A percentile compares a stretch with the other conserved stretches of the same genome.
phyloP scores from a whole-genome alignment of 257 asterid species.

The Solanum gandarillasii region DNA sequence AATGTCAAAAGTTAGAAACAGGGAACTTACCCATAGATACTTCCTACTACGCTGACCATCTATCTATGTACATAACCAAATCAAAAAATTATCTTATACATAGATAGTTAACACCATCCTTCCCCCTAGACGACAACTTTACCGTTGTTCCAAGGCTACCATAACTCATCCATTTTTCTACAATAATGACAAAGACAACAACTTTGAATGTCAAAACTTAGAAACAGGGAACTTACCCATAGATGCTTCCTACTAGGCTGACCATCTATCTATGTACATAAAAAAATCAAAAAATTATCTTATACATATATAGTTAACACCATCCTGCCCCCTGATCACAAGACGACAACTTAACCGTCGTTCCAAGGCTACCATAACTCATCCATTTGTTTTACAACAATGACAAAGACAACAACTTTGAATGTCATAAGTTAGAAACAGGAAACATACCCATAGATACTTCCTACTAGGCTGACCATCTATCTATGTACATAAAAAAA shows the following conservation, averaged over 20 bases:
- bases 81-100: too few relatives aligned
- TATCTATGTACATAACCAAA: too few relatives aligned
- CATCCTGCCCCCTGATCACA: too few relatives aligned
- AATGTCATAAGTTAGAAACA: neutral
- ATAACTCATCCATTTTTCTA: neutral
- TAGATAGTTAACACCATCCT: neutral
- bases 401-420: neutral
- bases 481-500: too few relatives aligned
- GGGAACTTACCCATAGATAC: neutral
- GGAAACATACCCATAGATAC: constrained; percentile 64
- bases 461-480: constrained; percentile 54
- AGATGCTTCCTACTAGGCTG: constrained; percentile 49
- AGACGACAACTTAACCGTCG: too few relatives aligned
- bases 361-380: neutral
- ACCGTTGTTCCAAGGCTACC: neutral
- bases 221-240: constrained; percentile 49
- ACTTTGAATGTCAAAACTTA: neutral
- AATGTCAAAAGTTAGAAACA: too few relatives aligned
- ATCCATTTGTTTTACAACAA: neutral
- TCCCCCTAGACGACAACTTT: neutral
- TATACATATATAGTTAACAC: too few relatives aligned
- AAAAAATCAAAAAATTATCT: neutral
- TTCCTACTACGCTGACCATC: neutral
- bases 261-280: constrained; percentile 14
- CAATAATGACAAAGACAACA: neutral